Base-by-base conservation (phyloP, 2,329 filamentous ascomycete species). In the Cadophora malorum region DNA sequence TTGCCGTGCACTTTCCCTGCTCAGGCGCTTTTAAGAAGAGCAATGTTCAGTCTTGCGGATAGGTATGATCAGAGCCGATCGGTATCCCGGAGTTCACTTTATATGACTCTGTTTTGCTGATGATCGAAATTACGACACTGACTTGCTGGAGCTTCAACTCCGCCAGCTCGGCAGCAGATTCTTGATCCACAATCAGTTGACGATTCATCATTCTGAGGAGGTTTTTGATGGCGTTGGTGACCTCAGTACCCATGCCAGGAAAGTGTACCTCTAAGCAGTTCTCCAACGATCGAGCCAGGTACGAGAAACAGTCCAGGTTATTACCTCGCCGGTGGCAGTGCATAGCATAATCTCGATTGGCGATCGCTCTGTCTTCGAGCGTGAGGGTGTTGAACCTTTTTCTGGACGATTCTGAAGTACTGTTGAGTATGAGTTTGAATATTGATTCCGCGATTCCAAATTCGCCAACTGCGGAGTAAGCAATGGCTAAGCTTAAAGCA, bases 241-340 rank as follows among this genome's bases (percentile, higher is more conserved):
- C 7, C 21, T 49, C 45, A 21, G 45, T 10, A 49, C 45, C n/a
- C 1, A 49, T 49, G n/a, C 45, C n/a, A 49, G 45, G 45, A 14
- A 49, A 49, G n/a, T 49, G 45, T 49, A 21, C 45, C 45, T 49
- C 45, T 10, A 49, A 49, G 45, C 45, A 49, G 45, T 49, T 49
- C 45, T 49, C 45, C 45, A 49, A 49, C 6, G 45, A 19, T 3
- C 45, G 45, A 49, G 45, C 45, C 19, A 49, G 12, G 45, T 49
- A 49, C 45, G n/a, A 21, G 10, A 49, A 49, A 14, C 45, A 49
- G 45, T 49, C 45, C 45, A n/a, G n/a, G 9, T 49, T 49, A 19
- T 49, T 49, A 19, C 45, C 45, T 49, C 45, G 19, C 7, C n/a
- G 45, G n/a, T 49, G 45, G 45, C 45, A 49, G 45, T 49, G 45